A percentile compares a stretch with the other conserved stretches of the same genome.
Evolutionary conservation across 169 alveolate species (phyloP).

Genomic region (Neospora caninum): DNA sequence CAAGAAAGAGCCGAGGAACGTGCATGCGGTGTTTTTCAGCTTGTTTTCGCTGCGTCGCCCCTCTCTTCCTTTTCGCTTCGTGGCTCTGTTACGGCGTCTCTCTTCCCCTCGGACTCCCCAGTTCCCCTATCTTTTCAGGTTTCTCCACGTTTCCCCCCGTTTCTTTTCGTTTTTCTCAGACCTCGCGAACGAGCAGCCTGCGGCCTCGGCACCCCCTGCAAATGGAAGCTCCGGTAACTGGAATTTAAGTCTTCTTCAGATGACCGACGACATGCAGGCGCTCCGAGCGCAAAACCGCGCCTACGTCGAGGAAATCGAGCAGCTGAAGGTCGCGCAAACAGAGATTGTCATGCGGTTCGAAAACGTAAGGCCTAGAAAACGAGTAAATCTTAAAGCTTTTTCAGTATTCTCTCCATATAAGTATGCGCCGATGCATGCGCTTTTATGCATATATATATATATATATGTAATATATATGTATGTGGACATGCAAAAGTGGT

Average conservation of each 20-base stretch:
- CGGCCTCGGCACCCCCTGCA: background rate
- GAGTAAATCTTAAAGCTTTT: no score
- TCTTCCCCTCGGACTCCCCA: background rate
- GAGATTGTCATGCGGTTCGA: constrained; percentile 1
- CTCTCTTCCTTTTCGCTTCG: background rate
- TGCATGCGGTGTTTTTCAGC: no score
- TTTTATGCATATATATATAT: background rate
- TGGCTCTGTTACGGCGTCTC: background rate
- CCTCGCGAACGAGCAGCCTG: background rate
- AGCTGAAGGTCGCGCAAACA: background rate
- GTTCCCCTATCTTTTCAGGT: background rate
- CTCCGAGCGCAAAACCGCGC: constrained; percentile 5
- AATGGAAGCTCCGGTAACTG: no score
- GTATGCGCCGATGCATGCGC: background rate
- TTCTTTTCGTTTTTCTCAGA: background rate
- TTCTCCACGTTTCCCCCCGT: background rate
- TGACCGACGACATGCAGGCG: background rate
- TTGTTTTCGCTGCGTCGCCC: no score
- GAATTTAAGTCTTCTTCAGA: background rate
- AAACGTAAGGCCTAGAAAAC: background rate
- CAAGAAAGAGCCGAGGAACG: no score
- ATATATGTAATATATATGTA: background rate
- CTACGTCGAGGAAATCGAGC: constrained; percentile 1
- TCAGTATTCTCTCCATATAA: background rate
- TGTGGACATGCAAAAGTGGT: background rate